Evolutionary conservation across 768 basidiomycete genomes (phyloP), one percentile per base, ranked within the genome.

Genomic region (Naganishia vaughanmartiniae): DNA sequence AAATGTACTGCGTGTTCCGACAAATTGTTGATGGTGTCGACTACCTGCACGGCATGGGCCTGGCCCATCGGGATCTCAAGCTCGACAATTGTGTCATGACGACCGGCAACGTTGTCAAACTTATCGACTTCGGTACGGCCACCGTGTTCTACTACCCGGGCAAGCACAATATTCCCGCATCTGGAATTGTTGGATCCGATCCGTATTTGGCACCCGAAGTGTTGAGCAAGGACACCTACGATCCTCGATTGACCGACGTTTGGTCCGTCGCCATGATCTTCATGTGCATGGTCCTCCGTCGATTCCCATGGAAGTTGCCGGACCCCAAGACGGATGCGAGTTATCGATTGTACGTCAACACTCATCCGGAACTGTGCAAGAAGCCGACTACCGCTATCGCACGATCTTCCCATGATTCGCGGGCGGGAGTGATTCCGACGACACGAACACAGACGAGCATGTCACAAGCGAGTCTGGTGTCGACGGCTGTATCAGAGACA

Each of bases 81-180:
- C 90, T 99, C 71, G 96, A 99, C 84, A 99, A 99, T 81, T 98
- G 96, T 82, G 96, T 99, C 84, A 96, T 99, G 92, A 95, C 91
- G n/a, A 84, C 84, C 3, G 86, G 89, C 78, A 93, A 97, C 78
- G 87, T 96, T 74, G 92, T 99, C 84, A 99, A 99, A 81, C 87
- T 99, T 74, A 99, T 99, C 83, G 96, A 99, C 83, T 99, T 99
- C 83, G 96, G 96, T 65, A 99, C 96, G 6, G 96, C 96, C n/a
- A 93, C 93, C 73, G 94, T 99, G 71, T 99, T 99, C 83, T 93
- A 96, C 75, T 99, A 98, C 78, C 96, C 96, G 0, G 95, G 93
- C 70, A 93, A 93, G 82, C 87, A 87, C 72, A 85, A 85, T 63
- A 84, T 90, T 73, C 85, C 84, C 67, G 92, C 94, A 10, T 88